Evolutionary conservation across 129 eudicot genomes (phyloP).

Genomic region (Tanacetum coccineum): DNA sequence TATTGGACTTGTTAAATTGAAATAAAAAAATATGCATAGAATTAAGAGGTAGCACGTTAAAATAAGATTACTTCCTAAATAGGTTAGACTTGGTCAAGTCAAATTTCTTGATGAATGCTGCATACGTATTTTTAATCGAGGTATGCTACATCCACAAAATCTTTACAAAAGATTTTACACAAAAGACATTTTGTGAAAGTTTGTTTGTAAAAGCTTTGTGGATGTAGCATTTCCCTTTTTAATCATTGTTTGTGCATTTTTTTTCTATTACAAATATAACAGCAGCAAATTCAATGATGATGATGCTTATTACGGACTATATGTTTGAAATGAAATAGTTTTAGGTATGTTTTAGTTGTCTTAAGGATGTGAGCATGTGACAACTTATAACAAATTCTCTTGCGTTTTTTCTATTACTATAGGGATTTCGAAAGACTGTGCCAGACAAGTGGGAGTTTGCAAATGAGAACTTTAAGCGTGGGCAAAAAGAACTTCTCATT

Average conservation of each 20-base stretch:
- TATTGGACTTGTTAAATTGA: too few relatives aligned
- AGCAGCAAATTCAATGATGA: background rate
- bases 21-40: too few relatives aligned
- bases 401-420: background rate
- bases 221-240: too few relatives aligned
- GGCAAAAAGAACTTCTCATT: constrained; percentile 54
- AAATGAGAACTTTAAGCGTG: constrained; percentile 70
- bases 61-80: too few relatives aligned
- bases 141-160: too few relatives aligned
- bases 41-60: too few relatives aligned
- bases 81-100: background rate
- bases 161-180: too few relatives aligned
- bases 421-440: constrained; percentile 83
- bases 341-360: too few relatives aligned
- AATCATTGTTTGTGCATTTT: background rate
- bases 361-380: too few relatives aligned
- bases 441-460: constrained; percentile 96
- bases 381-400: background rate
- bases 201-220: too few relatives aligned
- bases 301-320: background rate
- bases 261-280: background rate
- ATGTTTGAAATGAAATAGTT: background rate
- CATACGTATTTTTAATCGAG: background rate
- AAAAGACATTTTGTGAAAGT: too few relatives aligned
- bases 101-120: background rate